These are phyloP conservation scores for Aspergillus affinis DNA, from an alignment of 495 filamentous ascomycete genomes.

Conservation along the genomic window DNA sequence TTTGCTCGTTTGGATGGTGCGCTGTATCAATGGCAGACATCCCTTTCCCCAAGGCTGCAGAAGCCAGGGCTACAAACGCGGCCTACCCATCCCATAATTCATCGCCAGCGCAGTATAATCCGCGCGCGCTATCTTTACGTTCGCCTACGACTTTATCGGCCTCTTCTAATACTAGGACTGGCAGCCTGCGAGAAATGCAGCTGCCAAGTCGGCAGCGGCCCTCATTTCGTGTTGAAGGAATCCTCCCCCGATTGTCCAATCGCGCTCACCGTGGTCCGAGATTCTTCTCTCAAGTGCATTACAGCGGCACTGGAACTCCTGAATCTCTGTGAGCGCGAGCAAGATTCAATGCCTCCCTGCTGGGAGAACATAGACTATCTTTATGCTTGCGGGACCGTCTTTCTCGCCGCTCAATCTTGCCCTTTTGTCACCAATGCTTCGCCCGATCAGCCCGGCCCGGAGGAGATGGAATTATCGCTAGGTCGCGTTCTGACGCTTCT, in stretches of 20 bases:
- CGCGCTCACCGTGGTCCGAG: conserved; percentile 9
- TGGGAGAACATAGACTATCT: conserved; percentile 21
- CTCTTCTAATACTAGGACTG: conserved; percentile 13
- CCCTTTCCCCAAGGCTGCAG: conserved; percentile 11
- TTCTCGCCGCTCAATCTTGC: conserved; percentile 12
- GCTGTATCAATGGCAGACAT: conserved; percentile 8
- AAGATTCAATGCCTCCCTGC: conserved; percentile 9
- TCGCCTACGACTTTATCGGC: conserved; percentile 20
- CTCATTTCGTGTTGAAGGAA: conserved; percentile 9
- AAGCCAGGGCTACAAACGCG: background rate
- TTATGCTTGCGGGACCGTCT: conserved; percentile 14
- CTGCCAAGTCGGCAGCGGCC: conserved; percentile 4
- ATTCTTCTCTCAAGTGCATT: conserved; percentile 18
- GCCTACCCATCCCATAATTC: conserved; percentile 8
- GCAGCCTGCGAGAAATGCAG: conserved; percentile 13
- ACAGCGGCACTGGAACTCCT: conserved; percentile 12
- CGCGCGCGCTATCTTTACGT: conserved; percentile 19
- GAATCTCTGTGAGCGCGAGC: conserved; percentile 4
- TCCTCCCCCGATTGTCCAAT: conserved; percentile 10
- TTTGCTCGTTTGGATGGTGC: conserved; percentile 14
- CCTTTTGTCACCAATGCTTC: background rate
- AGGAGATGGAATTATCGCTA: background rate
- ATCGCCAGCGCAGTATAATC: conserved; percentile 14
- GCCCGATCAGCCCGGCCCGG: background rate
- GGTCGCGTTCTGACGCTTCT: conserved; percentile 1